Evolutionary conservation across 306 rosid species (phyloP).

Genomic region (Prunus armeniaca): DNA sequence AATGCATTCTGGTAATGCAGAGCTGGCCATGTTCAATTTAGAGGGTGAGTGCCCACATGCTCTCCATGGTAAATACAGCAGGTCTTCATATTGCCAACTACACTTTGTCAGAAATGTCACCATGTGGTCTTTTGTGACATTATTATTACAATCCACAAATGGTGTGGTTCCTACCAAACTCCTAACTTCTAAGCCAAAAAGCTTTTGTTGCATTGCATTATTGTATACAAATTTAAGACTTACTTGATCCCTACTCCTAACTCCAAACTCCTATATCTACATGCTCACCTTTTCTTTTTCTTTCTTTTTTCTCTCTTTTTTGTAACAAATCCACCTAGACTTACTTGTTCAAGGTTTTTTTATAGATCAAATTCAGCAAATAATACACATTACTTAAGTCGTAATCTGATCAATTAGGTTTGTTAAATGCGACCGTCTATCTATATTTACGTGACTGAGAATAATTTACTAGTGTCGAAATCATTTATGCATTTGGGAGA

Average conservation of each 20-base stretch:
- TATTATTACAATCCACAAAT: not conserved
- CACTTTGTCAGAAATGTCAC: not conserved
- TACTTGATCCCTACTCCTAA: too few relatives aligned
- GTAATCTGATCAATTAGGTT: not conserved
- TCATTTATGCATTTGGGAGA: not conserved
- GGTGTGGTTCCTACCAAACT: not conserved
- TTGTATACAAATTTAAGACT: not conserved
- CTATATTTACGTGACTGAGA: too few relatives aligned
- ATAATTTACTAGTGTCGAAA: too few relatives aligned
- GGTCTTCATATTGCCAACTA: conserved; percentile 7
- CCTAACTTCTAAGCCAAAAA: not conserved
- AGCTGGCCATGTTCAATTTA: conserved; percentile 28
- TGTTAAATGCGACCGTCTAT: too few relatives aligned
- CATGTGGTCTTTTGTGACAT: not conserved
- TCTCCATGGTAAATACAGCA: not conserved
- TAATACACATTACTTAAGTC: not conserved
- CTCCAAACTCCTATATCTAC: too few relatives aligned
- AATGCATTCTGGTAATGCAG: not conserved
- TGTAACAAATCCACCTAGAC: not conserved
- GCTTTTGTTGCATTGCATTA: not conserved
- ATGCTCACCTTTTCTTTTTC: not conserved
- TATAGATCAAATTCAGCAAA: not conserved
- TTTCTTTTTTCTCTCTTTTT: not conserved
- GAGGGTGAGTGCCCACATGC: not conserved
- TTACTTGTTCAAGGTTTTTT: not conserved